A percentile compares a stretch with the other conserved stretches of the same genome.
Evolutionary conservation across 1,284 basidiomycete species (phyloP).

Genomic region (Neotropicomus parvogracilis): DNA sequence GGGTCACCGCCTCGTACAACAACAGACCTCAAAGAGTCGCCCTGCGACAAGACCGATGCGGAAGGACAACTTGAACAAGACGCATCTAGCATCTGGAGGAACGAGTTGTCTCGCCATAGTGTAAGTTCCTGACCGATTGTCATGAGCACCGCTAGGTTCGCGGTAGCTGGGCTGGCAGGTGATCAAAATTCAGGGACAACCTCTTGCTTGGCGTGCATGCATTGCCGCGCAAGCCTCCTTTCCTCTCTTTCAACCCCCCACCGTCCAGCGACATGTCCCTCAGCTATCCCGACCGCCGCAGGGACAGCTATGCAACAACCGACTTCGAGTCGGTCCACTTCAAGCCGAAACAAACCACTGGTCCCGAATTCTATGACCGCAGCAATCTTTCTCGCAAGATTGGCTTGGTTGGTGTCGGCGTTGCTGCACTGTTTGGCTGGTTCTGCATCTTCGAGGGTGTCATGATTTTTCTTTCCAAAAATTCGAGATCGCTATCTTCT

Average conservation of each 20-base stretch:
- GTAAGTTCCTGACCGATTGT: conserved; percentile 6
- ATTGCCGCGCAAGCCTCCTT: background rate
- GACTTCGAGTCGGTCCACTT: conserved; percentile 28
- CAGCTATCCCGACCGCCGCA: background rate
- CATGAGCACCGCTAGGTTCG: background rate
- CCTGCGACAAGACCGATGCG: too few species aligned
- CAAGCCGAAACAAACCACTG: conserved; percentile 22
- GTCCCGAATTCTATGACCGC: conserved; percentile 31
- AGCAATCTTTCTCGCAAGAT: conserved; percentile 26
- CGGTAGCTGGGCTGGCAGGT: background rate
- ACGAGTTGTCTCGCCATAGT: too few species aligned
- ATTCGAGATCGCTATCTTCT: conserved; percentile 12
- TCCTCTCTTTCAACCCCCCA: background rate
- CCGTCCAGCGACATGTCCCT: conserved; percentile 11
- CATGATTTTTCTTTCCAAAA: conserved; percentile 22
- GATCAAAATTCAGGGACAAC: conserved; percentile 15
- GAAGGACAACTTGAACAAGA: too few species aligned
- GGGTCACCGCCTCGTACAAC: too few species aligned
- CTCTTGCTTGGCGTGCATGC: background rate
- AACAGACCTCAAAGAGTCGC: too few species aligned
- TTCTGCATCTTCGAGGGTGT: conserved; percentile 24
- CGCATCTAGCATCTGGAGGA: too few species aligned
- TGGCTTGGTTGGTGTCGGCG: conserved; percentile 25
- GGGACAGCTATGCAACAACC: conserved; percentile 11
- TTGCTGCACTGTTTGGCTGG: conserved; percentile 21